Conservation (phyloP, 108 stramenopile species). For the Skeletonema costatum region DNA sequence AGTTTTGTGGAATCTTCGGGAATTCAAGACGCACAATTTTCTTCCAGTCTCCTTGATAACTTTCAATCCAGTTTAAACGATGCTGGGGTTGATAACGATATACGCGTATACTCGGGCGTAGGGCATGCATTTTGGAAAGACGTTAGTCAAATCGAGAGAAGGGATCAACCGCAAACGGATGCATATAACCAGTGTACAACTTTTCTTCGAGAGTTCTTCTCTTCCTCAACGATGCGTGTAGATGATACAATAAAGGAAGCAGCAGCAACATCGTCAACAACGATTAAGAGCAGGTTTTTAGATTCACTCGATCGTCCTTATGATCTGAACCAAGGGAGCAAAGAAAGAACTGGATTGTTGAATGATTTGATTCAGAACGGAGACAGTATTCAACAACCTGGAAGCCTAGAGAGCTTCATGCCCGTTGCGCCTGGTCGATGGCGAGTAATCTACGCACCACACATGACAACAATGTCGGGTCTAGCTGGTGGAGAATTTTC, state of each 20-base stretch:
- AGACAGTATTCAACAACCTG: slow-evolving; percentile 38
- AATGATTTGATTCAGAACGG: slow-evolving; percentile 35
- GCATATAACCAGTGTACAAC: slow-evolving; percentile 27
- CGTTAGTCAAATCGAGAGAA: slow-evolving; percentile 17
- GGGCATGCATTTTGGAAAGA: slow-evolving; percentile 46
- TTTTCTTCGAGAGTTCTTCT: slow-evolving; percentile 18
- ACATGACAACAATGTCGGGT: slow-evolving; percentile 62
- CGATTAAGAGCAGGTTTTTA: slow-evolving; percentile 23
- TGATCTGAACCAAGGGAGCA: slow-evolving; percentile 42
- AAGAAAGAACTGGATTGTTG: slow-evolving; percentile 41
- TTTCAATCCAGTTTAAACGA: slow-evolving; percentile 16
- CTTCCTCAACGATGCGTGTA: not conserved
- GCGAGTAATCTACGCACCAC: slow-evolving; percentile 71
- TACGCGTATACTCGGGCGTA: slow-evolving; percentile 19
- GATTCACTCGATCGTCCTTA: slow-evolving; percentile 42
- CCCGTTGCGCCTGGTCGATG: slow-evolving; percentile 64
- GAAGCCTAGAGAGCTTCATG: slow-evolving; percentile 47
- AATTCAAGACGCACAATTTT: slow-evolving; percentile 27
- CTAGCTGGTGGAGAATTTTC: slow-evolving; percentile 24
- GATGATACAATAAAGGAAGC: not conserved
- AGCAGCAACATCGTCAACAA: not conserved
- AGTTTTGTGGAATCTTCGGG: slow-evolving; percentile 33
- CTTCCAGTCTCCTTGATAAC: slow-evolving; percentile 13
- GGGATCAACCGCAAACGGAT: slow-evolving; percentile 17
- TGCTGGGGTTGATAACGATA: slow-evolving; percentile 29